phyloP scores from a whole-genome alignment of 306 rosid species.

The Quercus variabilis region DNA sequence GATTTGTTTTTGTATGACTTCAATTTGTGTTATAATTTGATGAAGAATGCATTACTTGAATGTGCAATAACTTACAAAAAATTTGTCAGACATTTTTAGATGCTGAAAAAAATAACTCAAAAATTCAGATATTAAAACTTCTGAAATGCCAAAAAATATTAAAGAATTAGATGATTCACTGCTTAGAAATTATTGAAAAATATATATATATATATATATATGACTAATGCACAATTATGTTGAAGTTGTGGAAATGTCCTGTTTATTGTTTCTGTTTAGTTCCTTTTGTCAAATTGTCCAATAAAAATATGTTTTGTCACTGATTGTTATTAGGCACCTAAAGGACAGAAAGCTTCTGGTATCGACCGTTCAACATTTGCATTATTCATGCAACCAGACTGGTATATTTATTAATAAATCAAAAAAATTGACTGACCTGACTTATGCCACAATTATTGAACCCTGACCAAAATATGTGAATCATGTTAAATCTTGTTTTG shows the following conservation, averaged over 20 bases:
- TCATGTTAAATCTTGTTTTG: conserved; percentile 23
- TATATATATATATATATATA: too few species aligned
- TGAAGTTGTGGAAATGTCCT: neutral
- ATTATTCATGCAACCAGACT: conserved; percentile 94
- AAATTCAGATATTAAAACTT: too few species aligned
- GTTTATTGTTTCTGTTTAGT: neutral
- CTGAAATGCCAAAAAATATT: too few species aligned
- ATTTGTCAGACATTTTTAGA: too few species aligned
- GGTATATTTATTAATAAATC: conserved; percentile 40
- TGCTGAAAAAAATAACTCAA: too few species aligned
- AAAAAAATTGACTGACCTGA: neutral
- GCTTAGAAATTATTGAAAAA: too few species aligned
- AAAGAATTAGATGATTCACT: too few species aligned
- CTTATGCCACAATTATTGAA: neutral
- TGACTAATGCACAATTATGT: conserved; percentile 1
- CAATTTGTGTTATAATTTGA: too few species aligned
- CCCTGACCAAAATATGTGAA: neutral
- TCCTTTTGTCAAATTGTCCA: conserved; percentile 1
- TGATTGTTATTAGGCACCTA: conserved; percentile 58
- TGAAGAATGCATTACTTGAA: too few species aligned
- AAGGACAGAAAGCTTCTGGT: conserved; percentile 63
- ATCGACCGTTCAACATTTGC: conserved; percentile 89
- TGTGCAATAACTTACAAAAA: too few species aligned
- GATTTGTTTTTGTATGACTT: too few species aligned
- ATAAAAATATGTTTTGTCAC: conserved; percentile 7